Conservation (phyloP, 2,329 filamentous ascomycete species). For the Fusarium pseudoanthophilum region DNA sequence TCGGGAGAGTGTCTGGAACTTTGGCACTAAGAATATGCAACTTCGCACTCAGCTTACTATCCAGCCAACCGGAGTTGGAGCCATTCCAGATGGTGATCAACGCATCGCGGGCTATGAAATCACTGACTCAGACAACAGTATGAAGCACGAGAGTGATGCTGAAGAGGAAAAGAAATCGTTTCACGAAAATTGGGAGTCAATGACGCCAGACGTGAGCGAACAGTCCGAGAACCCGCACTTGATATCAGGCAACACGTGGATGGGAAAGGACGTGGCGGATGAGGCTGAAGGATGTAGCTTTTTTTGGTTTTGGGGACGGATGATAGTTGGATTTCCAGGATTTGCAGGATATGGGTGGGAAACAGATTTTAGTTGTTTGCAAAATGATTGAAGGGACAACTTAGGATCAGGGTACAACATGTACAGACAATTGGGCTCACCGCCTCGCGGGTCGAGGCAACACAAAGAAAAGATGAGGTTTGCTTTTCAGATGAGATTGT, state of each 20-base stretch:
- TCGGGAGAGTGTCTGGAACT: conserved; percentile 62
- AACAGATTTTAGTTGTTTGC: conserved; percentile 31
- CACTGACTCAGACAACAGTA: conserved; percentile 15
- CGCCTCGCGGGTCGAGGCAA: conserved; percentile 34
- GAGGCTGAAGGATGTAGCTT: conserved; percentile 11
- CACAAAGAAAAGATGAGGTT: conserved; percentile 29
- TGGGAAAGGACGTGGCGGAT: conserved; percentile 46
- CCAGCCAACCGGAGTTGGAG: conserved; percentile 38
- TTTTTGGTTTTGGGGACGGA: conserved; percentile 18
- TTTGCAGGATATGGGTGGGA: conserved; percentile 33
- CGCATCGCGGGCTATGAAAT: conserved; percentile 33
- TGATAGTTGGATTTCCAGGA: conserved; percentile 30
- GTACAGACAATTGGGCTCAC: conserved; percentile 33
- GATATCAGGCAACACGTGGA: conserved; percentile 52
- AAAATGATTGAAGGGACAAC: conserved; percentile 25
- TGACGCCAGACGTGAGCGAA: conserved; percentile 52
- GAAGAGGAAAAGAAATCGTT: conserved; percentile 45
- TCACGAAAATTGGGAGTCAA: conserved; percentile 50
- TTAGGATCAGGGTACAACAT: conserved; percentile 31
- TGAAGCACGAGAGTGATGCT: conserved; percentile 8
- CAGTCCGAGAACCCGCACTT: conserved; percentile 50
- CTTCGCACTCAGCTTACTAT: conserved; percentile 7
- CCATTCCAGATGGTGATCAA: conserved; percentile 41
- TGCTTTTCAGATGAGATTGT: neutral
- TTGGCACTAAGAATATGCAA: conserved; percentile 51